Evolutionary conservation across 108 stramenopile genomes (phyloP), one percentile per base, ranked within the genome.

Genomic region (Thalassiosira profunda): DNA sequence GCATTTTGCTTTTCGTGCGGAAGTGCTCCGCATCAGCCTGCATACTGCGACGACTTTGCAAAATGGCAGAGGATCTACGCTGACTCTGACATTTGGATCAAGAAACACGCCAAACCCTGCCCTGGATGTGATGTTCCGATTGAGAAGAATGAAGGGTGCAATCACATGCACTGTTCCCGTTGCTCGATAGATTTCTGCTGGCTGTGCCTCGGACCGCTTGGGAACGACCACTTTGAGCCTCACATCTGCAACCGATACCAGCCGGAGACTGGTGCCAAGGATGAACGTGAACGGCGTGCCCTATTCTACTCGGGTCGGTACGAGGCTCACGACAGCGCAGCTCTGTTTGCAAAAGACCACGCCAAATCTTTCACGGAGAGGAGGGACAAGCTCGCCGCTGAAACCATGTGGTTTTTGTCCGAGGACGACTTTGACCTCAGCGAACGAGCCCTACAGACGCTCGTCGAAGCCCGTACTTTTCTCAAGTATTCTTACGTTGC

Each of bases 291-390:
- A n/a, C 83, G 88, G 36, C 76, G 88, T 4, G 87, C 86, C 63
- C 60, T 92, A 41, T 86, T 87, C 88, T 93, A 88, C 76, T 82
- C 81, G 70, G 43, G 85, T 63, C 85, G 88, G 33, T 85, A 73
- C 58, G 83, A 86, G 47, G 79, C 74, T 10, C 89, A 91, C 56
- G 73, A 85, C 31, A 47, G 51, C 31, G 87, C 81, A 28, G 78
- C 86, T 45, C 29, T 56, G 28, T 86, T 81, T 66, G 86, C 89
- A 23, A 51, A 63, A 63, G 64, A 63, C 45, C 80, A 69, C 46
- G 71, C 55, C 33, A 55, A 76, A 23, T 4, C 20, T 11, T 51
- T 78, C n/a, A n/a, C 23, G 12, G 48, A 49, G 15, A n/a, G 48
- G 14, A 77, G 85, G 55, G 20, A 63, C 54, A 52, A 80, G 21